Evolutionary conservation across 164 flowering plant genomes (phyloP).

Genomic region (Warburgia ugandensis): DNA sequence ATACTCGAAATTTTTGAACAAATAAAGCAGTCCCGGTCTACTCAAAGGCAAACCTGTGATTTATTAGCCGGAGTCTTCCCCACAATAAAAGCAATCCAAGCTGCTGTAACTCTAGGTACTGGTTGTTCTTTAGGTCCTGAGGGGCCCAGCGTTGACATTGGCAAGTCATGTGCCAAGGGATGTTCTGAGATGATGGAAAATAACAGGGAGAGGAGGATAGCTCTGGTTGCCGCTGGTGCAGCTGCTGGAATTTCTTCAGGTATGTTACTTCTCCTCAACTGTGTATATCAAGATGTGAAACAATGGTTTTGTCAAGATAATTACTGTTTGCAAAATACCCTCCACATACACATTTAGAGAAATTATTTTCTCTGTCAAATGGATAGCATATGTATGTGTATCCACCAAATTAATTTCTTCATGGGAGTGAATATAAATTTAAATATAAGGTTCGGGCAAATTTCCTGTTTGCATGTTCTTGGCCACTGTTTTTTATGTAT

Average conservation of each 20-base stretch:
- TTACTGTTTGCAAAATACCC: too few species aligned
- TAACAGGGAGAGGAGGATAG: constrained; percentile 91
- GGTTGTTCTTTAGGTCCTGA: constrained; percentile 99
- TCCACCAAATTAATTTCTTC: too few species aligned
- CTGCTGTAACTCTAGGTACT: constrained; percentile 93
- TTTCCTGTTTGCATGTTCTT: too few species aligned
- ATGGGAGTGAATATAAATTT: too few species aligned
- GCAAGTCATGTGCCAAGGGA: constrained; percentile 95
- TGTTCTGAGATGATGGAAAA: constrained; percentile 87
- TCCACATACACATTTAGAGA: too few species aligned
- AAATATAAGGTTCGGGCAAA: too few species aligned
- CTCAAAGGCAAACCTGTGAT: constrained; percentile 69
- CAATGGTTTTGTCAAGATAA: too few species aligned
- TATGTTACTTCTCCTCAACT: constrained; percentile 16
- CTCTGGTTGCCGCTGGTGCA: constrained; percentile 97
- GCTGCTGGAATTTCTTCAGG: constrained; percentile 99
- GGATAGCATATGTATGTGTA: too few species aligned
- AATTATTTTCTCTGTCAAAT: too few species aligned
- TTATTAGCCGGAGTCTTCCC: constrained; percentile 75
- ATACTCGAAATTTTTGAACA: constrained; percentile 84
- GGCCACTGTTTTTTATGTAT: too few species aligned
- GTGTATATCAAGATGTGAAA: too few species aligned
- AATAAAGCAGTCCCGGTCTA: constrained; percentile 63
- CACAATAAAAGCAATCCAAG: constrained; percentile 89
- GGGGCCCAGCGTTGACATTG: constrained; percentile 99